Evolutionary conservation across 1,284 basidiomycete species (phyloP), one percentile per base, ranked within the genome.

Genomic region (Singerocomus inundabilis): DNA sequence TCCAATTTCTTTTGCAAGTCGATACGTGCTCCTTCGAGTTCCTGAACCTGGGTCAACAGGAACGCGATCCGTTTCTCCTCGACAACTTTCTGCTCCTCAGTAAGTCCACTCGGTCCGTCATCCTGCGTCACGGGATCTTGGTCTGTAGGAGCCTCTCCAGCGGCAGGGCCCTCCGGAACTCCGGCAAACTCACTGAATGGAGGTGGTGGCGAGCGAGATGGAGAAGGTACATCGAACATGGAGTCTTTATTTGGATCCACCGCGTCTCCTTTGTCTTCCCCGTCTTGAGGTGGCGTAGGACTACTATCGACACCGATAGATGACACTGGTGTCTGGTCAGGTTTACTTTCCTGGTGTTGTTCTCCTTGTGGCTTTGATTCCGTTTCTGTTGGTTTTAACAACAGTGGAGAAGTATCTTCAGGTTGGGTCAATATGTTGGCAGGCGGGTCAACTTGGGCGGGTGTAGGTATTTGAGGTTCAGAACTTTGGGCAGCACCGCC

Each of bases 61-160:
- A 69, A 70, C 5, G 46, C 53, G 3, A n/a, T 12, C 3, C 64
- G 64, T 18, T 54, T 65, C n/a, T 44, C 53, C 48, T 70, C 66
- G 0, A 46, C 44, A 21, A n/a, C 53, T 7, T 51, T 55, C 51
- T 66, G 66, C 2, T 57, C 61, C n/a, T 31, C 13, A 0, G 55
- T 67, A 34, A 70, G 59, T 21, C 56, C 51, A 4, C 52, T 64
- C 8, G 50, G 46, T 4, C 7, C 33, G 30, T 68, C 54, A 6
- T 57, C 64, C 30, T 64, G 62, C 16, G 56, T 54, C 3, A 53
- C 31, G 1, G 48, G 40, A 12, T 58, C 65, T 31, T 48, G 39
- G 9, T 30, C 41, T 16, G 33, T 18, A n/a, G 44, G 40, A 13
- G 37, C 48, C 7, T 47, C 59, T 16, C 38, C 57, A 44, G 40